Percentiles rank a stretch among this genome's conserved stretches.
phyloP scores from a whole-genome alignment of 768 basidiomycete genomes.

The Dacryopinax primogenitus region DNA sequence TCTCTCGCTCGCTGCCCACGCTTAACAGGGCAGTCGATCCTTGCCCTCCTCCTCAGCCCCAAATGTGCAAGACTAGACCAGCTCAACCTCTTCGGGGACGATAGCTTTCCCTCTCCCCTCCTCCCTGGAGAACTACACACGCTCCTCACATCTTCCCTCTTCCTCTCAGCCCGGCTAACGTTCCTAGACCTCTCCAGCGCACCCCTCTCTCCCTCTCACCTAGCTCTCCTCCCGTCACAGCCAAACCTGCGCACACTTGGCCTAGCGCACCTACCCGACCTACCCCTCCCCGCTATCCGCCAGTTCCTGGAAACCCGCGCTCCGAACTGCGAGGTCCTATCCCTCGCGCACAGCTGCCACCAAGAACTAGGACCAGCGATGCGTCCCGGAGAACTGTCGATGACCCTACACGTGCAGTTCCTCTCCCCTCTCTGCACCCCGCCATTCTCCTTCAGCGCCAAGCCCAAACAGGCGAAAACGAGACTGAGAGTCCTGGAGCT shows the following conservation, averaged over 20 bases:
- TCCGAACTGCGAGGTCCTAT: conserved; percentile 70
- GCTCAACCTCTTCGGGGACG: conserved; percentile 80
- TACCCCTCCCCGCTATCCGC: conserved; percentile 52
- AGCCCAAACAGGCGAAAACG: conserved; percentile 41
- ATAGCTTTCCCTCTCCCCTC: conserved; percentile 65
- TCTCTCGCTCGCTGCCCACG: conserved; percentile 77
- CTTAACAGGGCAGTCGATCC: conserved; percentile 66
- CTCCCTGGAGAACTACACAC: conserved; percentile 49
- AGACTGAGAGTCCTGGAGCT: conserved; percentile 79
- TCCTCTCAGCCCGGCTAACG: conserved; percentile 55
- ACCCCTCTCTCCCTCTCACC: conserved; percentile 44
- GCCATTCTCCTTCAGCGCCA: conserved; percentile 55
- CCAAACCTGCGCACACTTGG: conserved; percentile 75
- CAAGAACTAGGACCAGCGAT: conserved; percentile 56
- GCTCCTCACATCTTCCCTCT: conserved; percentile 71
- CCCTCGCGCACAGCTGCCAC: conserved; percentile 54
- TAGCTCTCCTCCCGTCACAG: conserved; percentile 45
- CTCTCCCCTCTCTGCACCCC: conserved; percentile 69
- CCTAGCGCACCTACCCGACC: conserved; percentile 66
- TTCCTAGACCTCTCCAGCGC: conserved; percentile 87
- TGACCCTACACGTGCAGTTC: conserved; percentile 56
- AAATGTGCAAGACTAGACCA: conserved; percentile 40
- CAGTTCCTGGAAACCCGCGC: conserved; percentile 58
- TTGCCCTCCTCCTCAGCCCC: conserved; percentile 47
- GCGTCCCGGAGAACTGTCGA: conserved; percentile 30